Conservation (phyloP, 2,329 filamentous ascomycete species). For the Fusarium sp. region DNA sequence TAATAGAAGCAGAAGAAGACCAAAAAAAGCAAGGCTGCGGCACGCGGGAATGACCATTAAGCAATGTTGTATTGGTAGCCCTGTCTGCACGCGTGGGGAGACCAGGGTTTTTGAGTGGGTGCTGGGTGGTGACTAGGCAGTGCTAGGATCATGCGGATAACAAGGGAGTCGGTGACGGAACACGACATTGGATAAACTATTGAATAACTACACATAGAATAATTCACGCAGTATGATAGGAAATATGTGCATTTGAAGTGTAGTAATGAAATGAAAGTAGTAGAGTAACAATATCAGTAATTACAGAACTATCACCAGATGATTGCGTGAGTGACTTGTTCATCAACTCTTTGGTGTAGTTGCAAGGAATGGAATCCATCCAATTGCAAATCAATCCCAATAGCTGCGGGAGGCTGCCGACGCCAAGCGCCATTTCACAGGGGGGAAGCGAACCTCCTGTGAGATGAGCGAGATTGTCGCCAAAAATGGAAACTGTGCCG, state of each 20-base stretch:
- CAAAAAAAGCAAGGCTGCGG: constrained; percentile 37
- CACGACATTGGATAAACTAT: neutral
- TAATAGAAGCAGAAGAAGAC: constrained; percentile 5
- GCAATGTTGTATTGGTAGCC: constrained; percentile 16
- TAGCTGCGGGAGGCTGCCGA: constrained; percentile 37
- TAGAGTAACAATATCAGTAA: too few relatives aligned
- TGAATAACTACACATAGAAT: too few relatives aligned
- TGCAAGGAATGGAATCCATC: constrained; percentile 11
- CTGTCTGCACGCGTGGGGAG: constrained; percentile 38
- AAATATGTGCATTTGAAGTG: too few relatives aligned
- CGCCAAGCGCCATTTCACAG: constrained; percentile 34
- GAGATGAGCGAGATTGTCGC: neutral
- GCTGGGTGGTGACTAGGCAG: constrained; percentile 3
- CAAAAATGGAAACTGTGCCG: constrained; percentile 18
- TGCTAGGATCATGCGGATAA: constrained; percentile 27
- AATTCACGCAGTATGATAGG: too few relatives aligned
- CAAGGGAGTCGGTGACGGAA: constrained; percentile 40
- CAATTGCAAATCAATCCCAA: constrained; percentile 15
- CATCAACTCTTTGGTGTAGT: constrained; percentile 3
- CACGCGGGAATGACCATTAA: constrained; percentile 24
- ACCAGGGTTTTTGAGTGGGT: constrained; percentile 35
- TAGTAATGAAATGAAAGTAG: too few relatives aligned
- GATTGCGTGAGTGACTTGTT: constrained; percentile 6
- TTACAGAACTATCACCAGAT: neutral
- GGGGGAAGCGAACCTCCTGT: neutral